Percentiles rank a stretch among this genome's conserved stretches.
Evolutionary conservation across 2,329 filamentous ascomycete species (phyloP).

Genomic region (Aspergillus persii): DNA sequence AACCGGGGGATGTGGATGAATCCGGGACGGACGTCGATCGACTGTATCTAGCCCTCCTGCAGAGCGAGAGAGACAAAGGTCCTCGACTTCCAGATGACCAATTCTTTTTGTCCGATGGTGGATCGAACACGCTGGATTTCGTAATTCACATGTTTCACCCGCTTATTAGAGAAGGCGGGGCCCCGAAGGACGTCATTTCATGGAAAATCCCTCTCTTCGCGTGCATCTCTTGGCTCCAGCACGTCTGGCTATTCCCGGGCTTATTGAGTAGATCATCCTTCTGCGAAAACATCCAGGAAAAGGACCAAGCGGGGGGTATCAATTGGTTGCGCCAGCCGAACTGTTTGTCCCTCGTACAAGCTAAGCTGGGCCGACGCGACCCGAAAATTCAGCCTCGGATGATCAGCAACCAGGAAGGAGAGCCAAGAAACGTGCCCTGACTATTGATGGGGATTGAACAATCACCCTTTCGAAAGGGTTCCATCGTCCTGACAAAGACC

Average conservation of each 20-base stretch:
- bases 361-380: slow-evolving; percentile 20
- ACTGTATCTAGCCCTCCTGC: slow-evolving; percentile 20
- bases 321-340: slow-evolving; percentile 4
- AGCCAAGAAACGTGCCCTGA: slow-evolving; percentile 23
- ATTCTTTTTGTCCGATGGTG: slow-evolving; percentile 3
- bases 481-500: neutral
- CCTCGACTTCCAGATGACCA: neutral
- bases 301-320: slow-evolving; percentile 4
- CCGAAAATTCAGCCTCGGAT: slow-evolving; percentile 31
- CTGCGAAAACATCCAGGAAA: slow-evolving; percentile 1
- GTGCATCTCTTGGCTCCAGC: slow-evolving; percentile 26
- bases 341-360: slow-evolving; percentile 13
- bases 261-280: neutral
- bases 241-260: slow-evolving; percentile 1
- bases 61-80: neutral
- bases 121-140: slow-evolving; percentile 15
- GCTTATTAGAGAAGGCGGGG: slow-evolving; percentile 19
- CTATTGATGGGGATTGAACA: slow-evolving; percentile 5
- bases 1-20: slow-evolving; percentile 21
- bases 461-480: neutral
- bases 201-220: slow-evolving; percentile 21
- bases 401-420: slow-evolving; percentile 30
- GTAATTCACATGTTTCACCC: slow-evolving; percentile 29
- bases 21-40: slow-evolving; percentile 26
- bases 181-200: slow-evolving; percentile 28